A percentile compares a stretch with the other conserved stretches of the same genome.
phyloP scores from a whole-genome alignment of 2,329 filamentous ascomycete species.

The Fusarium armeniacum region DNA sequence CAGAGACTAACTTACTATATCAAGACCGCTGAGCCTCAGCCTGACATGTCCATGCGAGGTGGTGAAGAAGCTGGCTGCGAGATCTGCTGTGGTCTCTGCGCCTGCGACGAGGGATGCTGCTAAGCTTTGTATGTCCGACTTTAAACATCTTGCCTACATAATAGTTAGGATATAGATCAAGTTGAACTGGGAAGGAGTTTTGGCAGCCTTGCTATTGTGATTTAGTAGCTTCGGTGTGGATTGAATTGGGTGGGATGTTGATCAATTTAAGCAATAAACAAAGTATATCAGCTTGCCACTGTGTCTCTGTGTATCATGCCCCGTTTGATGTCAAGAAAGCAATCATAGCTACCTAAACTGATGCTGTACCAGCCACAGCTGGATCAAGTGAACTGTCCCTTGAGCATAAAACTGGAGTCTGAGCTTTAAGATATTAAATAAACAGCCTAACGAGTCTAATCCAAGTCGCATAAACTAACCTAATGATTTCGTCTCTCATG shows the following conservation, averaged over 20 bases:
- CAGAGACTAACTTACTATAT: constrained; percentile 20
- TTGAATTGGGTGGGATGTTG: not conserved
- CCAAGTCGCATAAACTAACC: not conserved
- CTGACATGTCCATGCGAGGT: constrained; percentile 60
- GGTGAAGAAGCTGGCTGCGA: constrained; percentile 63
- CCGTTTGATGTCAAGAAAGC: not conserved
- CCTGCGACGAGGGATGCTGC: constrained; percentile 61
- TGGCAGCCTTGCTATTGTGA: constrained; percentile 31
- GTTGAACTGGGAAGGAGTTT: constrained; percentile 30
- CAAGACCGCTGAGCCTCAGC: constrained; percentile 58
- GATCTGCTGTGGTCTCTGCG: constrained; percentile 62
- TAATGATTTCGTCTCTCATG: not conserved
- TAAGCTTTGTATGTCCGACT: constrained; percentile 37
- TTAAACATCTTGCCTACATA: not conserved
- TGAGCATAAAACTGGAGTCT: too few relatives aligned
- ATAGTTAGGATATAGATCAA: not conserved
- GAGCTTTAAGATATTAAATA: too few relatives aligned
- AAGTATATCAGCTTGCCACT: constrained; percentile 1
- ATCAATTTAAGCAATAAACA: constrained; percentile 25
- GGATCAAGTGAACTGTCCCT: too few relatives aligned
- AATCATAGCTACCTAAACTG: not conserved
- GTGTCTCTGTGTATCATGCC: not conserved
- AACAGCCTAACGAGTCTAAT: too few relatives aligned
- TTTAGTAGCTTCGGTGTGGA: constrained; percentile 12
- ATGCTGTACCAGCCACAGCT: not conserved